Conservation (phyloP, 2,329 filamentous ascomycete genomes). For the Trichophyton benhamiae region DNA sequence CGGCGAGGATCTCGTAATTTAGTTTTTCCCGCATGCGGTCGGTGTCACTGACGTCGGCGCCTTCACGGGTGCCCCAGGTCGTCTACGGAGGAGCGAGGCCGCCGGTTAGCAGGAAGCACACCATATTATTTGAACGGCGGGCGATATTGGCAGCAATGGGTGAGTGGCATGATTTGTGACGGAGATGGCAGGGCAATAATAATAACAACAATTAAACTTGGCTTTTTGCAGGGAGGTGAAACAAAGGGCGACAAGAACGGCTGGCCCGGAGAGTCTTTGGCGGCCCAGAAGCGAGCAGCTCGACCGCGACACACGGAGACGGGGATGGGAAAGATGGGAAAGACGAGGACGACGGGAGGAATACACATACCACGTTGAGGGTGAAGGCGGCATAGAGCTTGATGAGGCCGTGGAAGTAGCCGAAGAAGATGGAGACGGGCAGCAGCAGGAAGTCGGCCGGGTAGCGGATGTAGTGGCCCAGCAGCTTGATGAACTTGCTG, state of each 20-base stretch:
- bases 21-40: slow-evolving; percentile 15
- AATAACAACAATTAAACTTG: background rate
- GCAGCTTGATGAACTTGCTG: slow-evolving; percentile 81
- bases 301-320: background rate
- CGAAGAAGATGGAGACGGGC: slow-evolving; percentile 77
- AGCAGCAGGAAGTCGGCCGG: slow-evolving; percentile 69
- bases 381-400: slow-evolving; percentile 81
- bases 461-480: slow-evolving; percentile 74
- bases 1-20: background rate
- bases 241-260: background rate
- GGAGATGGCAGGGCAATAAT: background rate
- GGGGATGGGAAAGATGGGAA: no score
- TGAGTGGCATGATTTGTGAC: background rate
- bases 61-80: slow-evolving; percentile 80
- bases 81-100: slow-evolving; percentile 44
- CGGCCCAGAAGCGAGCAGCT: background rate
- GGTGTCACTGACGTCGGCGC: slow-evolving; percentile 57
- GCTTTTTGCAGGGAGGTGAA: background rate
- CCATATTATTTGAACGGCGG: no score
- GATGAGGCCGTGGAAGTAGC: slow-evolving; percentile 84
- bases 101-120: no score
- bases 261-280: background rate
- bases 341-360: background rate
- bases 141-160: no score
- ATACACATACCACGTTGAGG: slow-evolving; percentile 61